Percentiles rank a stretch among this genome's conserved stretches.
These are phyloP conservation scores for Beverwykella pulmonaria DNA, from an alignment of 495 filamentous ascomycete species.

Conservation along the genomic window DNA sequence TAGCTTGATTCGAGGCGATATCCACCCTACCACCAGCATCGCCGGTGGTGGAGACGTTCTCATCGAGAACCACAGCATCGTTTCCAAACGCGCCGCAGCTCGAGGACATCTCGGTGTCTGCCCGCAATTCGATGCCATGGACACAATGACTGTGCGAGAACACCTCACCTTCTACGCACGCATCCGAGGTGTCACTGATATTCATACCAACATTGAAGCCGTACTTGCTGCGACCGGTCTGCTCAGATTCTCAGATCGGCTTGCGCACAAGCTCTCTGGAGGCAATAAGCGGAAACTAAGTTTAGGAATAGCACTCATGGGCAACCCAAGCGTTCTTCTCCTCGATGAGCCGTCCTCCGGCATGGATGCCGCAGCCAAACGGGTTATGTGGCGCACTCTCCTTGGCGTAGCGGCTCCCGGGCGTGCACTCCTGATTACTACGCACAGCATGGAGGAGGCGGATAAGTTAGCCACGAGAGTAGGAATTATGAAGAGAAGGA, in stretches of 20 bases:
- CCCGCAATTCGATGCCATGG: conserved; percentile 70
- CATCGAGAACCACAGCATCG: conserved; percentile 72
- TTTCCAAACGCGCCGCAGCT: conserved; percentile 62
- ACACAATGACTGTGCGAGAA: conserved; percentile 54
- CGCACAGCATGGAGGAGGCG: conserved; percentile 80
- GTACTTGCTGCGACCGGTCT: conserved; percentile 47
- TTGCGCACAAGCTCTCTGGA: conserved; percentile 68
- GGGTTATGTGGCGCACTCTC: conserved; percentile 41
- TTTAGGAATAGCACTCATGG: conserved; percentile 76
- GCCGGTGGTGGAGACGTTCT: conserved; percentile 62
- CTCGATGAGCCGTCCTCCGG: conserved; percentile 55
- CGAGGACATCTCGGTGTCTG: conserved; percentile 76
- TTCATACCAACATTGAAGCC: conserved; percentile 62
- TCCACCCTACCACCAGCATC: conserved; percentile 47
- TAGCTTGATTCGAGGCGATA: conserved; percentile 80
- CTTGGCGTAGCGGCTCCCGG: conserved; percentile 31
- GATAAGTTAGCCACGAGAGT: conserved; percentile 70
- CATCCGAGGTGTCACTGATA: conserved; percentile 64
- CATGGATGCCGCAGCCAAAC: conserved; percentile 41
- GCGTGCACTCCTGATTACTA: conserved; percentile 48
- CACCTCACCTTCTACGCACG: conserved; percentile 76
- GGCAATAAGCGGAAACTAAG: conserved; percentile 75
- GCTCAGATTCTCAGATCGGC: conserved; percentile 58
- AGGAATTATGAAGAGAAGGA: conserved; percentile 68
- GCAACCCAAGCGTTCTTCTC: conserved; percentile 70